Evolutionary conservation across 192 early-diverging fungal species (phyloP).

Genomic region (Obelidium mucronatum): DNA sequence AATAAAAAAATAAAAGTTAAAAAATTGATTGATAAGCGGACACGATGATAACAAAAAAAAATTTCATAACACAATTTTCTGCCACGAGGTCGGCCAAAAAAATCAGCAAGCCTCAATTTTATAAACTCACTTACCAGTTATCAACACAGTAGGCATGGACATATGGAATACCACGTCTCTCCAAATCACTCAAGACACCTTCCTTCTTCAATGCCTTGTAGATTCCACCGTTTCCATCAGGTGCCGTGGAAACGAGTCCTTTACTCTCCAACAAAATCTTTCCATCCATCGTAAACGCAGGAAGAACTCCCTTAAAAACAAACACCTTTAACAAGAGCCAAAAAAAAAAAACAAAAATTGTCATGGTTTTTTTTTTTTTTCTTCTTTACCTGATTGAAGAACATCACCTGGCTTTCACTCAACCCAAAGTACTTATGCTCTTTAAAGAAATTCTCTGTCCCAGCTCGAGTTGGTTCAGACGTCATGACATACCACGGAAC

Average conservation of each 20-base stretch:
- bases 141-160: constrained; percentile 97
- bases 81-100: neutral
- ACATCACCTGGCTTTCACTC: constrained; percentile 80
- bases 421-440: constrained; percentile 90
- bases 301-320: constrained; percentile 70
- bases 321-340: neutral
- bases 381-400: constrained; percentile 84
- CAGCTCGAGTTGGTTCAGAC: constrained; percentile 86
- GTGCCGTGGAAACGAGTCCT: constrained; percentile 55
- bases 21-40: too few relatives aligned
- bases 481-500: constrained; percentile 99
- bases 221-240: constrained; percentile 88
- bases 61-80: neutral
- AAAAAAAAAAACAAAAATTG: neutral
- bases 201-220: constrained; percentile 90
- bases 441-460: constrained; percentile 85
- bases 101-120: neutral
- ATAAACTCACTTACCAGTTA: constrained; percentile 72
- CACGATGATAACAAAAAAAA: too few relatives aligned
- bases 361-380: too few relatives aligned
- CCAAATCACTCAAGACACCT: constrained; percentile 82
- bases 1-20: neutral
- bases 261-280: constrained; percentile 91
- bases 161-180: constrained; percentile 82
- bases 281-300: constrained; percentile 91